Percentiles rank a stretch among this genome's conserved stretches.
Conservation (phyloP, 345 rosid species). For the Lenwebbia sp. region DNA sequence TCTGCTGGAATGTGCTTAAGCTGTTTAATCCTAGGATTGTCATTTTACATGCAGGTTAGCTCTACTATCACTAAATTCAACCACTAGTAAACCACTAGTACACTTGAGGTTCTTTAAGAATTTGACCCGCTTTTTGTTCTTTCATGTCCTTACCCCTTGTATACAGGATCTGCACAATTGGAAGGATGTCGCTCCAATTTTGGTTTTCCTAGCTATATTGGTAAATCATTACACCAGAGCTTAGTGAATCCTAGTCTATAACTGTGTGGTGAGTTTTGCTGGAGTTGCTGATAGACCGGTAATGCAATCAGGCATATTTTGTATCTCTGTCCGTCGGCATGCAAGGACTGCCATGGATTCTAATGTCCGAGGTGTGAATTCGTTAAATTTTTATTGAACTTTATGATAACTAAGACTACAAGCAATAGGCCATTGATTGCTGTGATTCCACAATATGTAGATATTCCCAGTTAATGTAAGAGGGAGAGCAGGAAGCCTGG, state of each 20-base stretch:
- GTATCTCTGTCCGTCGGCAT: neutral
- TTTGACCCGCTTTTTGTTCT: neutral
- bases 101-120: neutral
- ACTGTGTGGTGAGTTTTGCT: neutral
- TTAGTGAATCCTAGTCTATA: neutral
- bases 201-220: neutral
- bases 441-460: conserved; percentile 11
- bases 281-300: neutral
- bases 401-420: neutral
- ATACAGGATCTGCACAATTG: neutral
- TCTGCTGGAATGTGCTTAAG: conserved; percentile 4
- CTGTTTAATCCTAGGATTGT: neutral
- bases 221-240: neutral
- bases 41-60: neutral
- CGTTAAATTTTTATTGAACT: neutral
- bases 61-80: neutral
- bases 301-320: conserved; percentile 21
- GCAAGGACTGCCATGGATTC: conserved; percentile 3
- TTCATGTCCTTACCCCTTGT: neutral
- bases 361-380: conserved; percentile 53
- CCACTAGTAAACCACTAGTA: neutral
- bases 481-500: conserved; percentile 82
- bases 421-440: neutral
- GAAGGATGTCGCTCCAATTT: neutral
- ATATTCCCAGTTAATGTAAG: conserved; percentile 73